These are phyloP conservation scores for Chlamydomonas eustigma DNA, from an alignment of 139 green algal genomes.

Conservation along the genomic window DNA sequence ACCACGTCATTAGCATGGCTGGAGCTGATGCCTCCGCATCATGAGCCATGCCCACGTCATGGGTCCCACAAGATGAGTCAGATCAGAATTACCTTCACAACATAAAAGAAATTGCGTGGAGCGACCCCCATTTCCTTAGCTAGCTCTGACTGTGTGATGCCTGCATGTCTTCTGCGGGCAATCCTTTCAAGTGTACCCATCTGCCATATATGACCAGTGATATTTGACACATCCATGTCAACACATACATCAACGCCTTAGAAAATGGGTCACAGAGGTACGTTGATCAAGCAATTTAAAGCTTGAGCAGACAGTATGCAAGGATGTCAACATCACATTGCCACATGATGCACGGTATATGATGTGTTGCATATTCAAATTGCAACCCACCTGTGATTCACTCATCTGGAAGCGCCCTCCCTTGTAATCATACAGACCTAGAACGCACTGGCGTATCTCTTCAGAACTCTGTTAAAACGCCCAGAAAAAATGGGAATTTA, in stretches of 20 bases:
- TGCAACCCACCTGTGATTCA: background rate
- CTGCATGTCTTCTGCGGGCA: constrained; percentile 27
- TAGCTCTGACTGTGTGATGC: constrained; percentile 52
- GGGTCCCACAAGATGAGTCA: background rate
- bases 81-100: constrained; percentile 48
- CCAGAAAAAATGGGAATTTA: background rate
- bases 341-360: background rate
- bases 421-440: background rate
- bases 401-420: background rate
- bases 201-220: too few relatives aligned
- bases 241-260: too few relatives aligned
- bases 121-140: constrained; percentile 32
- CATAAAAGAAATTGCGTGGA: constrained; percentile 67
- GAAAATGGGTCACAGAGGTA: too few relatives aligned
- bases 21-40: background rate
- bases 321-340: background rate
- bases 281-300: background rate
- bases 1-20: background rate
- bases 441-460: background rate
- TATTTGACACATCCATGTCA: too few relatives aligned
- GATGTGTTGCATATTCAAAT: background rate
- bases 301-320: background rate
- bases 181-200: constrained; percentile 39
- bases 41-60: background rate
- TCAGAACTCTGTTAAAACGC: background rate